A percentile compares a stretch with the other conserved stretches of the same genome.
Evolutionary conservation across 805 yeast genomes (phyloP).

Genomic region (Saturnispora ahearnii): DNA sequence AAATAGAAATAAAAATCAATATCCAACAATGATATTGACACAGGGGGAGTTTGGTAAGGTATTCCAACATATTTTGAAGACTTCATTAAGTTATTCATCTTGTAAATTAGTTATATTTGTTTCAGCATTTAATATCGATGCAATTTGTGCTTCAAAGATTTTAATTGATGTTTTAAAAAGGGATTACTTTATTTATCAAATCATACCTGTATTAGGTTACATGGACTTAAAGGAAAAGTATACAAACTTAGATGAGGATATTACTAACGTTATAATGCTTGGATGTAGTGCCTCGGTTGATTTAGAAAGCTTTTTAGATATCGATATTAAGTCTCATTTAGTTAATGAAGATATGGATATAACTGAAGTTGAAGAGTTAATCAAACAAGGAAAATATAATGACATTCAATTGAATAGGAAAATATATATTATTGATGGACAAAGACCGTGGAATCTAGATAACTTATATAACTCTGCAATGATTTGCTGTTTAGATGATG

Average conservation of each 20-base stretch:
- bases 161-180: conserved; percentile 62
- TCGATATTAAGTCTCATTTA: conserved; percentile 46
- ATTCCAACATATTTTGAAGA: conserved; percentile 55
- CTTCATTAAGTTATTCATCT: conserved; percentile 86
- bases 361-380: background rate
- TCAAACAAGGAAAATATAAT: background rate
- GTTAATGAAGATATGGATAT: conserved; percentile 19
- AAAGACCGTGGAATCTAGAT: conserved; percentile 94
- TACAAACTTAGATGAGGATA: conserved; percentile 56
- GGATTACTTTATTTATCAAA: conserved; percentile 77
- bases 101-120: conserved; percentile 83
- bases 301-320: conserved; percentile 61
- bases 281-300: conserved; percentile 96
- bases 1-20: background rate
- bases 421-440: conserved; percentile 82
- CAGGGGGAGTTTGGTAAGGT: conserved; percentile 60
- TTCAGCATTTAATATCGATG: conserved; percentile 84
- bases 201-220: conserved; percentile 90
- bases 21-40: conserved; percentile 54
- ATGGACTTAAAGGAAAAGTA: conserved; percentile 63
- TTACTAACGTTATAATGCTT: conserved; percentile 64
- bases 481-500: conserved; percentile 83
- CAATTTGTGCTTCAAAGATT: conserved; percentile 81
- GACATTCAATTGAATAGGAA: conserved; percentile 38
- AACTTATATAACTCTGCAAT: conserved; percentile 77